Percentiles rank a stretch among this genome's conserved stretches.
Evolutionary conservation across 768 basidiomycete genomes (phyloP).

Genomic region (Rhodotorula diobovata): DNA sequence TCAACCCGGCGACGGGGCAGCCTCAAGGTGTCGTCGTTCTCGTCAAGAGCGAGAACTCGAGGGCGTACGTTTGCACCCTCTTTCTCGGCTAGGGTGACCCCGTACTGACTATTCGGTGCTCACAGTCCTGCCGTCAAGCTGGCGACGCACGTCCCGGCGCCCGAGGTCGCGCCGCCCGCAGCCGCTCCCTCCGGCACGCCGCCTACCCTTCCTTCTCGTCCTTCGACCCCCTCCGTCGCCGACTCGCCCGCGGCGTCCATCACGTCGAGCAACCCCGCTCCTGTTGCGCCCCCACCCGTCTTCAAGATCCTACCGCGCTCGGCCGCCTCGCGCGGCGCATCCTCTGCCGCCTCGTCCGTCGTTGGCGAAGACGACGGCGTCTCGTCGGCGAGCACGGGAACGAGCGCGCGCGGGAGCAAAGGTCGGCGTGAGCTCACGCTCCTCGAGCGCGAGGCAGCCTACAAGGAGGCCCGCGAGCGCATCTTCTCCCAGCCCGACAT

Average conservation of each 20-base stretch:
- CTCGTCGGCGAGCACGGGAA: background rate
- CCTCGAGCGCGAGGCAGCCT: slow-evolving; percentile 42
- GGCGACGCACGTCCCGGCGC: slow-evolving; percentile 5
- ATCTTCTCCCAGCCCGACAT: slow-evolving; percentile 34
- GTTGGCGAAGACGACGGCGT: slow-evolving; percentile 24
- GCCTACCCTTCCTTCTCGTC: background rate
- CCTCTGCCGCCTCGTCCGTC: slow-evolving; percentile 24
- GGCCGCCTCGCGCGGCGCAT: slow-evolving; percentile 8
- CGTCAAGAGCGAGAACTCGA: slow-evolving; percentile 26
- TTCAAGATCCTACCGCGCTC: slow-evolving; percentile 36
- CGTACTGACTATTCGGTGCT: background rate
- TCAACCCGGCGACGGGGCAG: slow-evolving; percentile 28
- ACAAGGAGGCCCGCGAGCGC: slow-evolving; percentile 42
- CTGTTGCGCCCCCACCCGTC: slow-evolving; percentile 1
- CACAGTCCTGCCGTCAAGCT: slow-evolving; percentile 22
- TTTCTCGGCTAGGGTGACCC: background rate
- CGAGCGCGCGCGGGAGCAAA: background rate
- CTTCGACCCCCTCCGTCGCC: slow-evolving; percentile 3
- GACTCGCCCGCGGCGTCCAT: background rate
- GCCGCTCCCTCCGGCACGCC: background rate
- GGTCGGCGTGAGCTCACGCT: slow-evolving; percentile 33
- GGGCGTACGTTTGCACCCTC: background rate
- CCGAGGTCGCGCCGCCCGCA: background rate
- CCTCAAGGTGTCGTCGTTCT: slow-evolving; percentile 34
- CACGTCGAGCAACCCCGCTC: background rate